Evolutionary conservation across 2,329 filamentous ascomycete species (phyloP).

Genomic region (Cladosporium austrohemisphaericum): DNA sequence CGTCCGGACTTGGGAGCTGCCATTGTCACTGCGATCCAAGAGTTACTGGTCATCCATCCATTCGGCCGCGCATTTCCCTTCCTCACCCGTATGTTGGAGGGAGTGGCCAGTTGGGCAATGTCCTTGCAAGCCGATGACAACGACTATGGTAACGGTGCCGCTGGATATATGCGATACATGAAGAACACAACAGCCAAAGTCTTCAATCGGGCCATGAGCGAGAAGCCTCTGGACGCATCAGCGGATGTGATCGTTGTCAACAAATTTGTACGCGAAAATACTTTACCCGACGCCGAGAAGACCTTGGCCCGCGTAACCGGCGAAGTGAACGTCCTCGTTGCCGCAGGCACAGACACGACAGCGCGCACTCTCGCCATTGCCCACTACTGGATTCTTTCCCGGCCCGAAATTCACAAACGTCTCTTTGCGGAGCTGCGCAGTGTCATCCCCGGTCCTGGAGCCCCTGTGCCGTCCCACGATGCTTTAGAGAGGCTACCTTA

Average conservation of each 20-base stretch:
- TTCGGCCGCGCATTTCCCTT: background rate
- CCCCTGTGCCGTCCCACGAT: conserved; percentile 3
- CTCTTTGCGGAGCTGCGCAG: conserved; percentile 38
- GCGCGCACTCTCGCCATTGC: conserved; percentile 42
- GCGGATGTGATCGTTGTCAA: background rate
- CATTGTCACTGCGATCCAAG: background rate
- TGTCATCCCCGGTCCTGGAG: conserved; percentile 17
- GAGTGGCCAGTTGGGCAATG: background rate
- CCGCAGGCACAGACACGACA: conserved; percentile 45
- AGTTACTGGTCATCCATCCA: background rate
- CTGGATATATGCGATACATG: background rate
- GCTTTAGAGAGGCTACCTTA: conserved; percentile 19
- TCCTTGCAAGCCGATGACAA: background rate
- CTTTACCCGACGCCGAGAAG: background rate
- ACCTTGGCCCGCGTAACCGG: conserved; percentile 32
- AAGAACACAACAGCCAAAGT: background rate
- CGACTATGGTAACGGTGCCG: background rate
- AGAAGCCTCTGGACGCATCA: background rate
- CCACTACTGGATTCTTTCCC: conserved; percentile 39
- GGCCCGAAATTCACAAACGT: conserved; percentile 30
- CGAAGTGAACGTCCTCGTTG: conserved; percentile 44
- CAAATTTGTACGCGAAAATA: background rate
- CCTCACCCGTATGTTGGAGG: background rate
- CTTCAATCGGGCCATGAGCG: background rate
- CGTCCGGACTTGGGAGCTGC: background rate